Evolutionary conservation across 768 basidiomycete species (phyloP).

Genomic region (Paxillus ammoniavirescens): DNA sequence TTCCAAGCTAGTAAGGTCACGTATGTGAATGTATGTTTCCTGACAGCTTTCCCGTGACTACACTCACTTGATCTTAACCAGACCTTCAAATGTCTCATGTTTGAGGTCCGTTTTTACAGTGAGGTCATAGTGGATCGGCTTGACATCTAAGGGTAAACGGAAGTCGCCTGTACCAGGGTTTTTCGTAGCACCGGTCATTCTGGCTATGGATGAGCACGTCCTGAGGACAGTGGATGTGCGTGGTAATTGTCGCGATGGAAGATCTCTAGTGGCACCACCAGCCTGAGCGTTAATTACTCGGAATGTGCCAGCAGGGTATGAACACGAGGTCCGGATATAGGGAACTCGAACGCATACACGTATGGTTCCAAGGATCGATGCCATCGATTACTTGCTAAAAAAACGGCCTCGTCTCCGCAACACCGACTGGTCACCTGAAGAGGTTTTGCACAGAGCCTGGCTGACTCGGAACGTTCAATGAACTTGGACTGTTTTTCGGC

Average conservation of each 20-base stretch:
- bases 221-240: not conserved
- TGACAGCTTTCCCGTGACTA: not conserved
- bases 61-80: constrained; percentile 66
- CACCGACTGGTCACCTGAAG: not conserved
- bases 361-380: constrained; percentile 8
- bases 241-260: not conserved
- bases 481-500: too few relatives aligned
- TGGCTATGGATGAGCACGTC: constrained; percentile 12
- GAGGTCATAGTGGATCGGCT: constrained; percentile 76
- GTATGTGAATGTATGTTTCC: not conserved
- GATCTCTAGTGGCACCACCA: not conserved
- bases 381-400: constrained; percentile 6
- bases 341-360: constrained; percentile 1
- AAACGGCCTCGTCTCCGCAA: too few relatives aligned
- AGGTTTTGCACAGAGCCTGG: too few relatives aligned
- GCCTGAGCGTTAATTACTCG: not conserved
- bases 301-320: not conserved
- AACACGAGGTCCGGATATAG: not conserved
- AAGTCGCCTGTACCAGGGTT: constrained; percentile 14
- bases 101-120: constrained; percentile 81
- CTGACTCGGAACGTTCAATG: too few relatives aligned
- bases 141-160: constrained; percentile 66
- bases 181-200: constrained; percentile 4
- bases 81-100: constrained; percentile 71
- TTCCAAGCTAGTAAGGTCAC: constrained; percentile 47